These are phyloP conservation scores for Lupinus albus DNA, from an alignment of 306 rosid genomes.

Conservation along the genomic window DNA sequence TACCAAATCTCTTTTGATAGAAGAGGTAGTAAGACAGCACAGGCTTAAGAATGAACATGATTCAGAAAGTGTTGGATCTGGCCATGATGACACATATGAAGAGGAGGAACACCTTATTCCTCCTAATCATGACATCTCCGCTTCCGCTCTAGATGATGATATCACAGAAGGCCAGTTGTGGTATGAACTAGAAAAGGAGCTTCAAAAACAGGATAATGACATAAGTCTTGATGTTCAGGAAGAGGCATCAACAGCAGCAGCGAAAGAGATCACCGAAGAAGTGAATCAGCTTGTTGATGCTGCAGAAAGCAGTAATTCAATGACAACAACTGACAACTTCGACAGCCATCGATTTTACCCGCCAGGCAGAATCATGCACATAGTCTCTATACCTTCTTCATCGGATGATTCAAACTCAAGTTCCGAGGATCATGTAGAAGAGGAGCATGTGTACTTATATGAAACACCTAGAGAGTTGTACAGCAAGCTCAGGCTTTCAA, in stretches of 20 bases:
- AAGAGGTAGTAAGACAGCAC: conserved; percentile 40
- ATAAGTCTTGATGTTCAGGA: conserved; percentile 52
- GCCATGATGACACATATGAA: conserved; percentile 74
- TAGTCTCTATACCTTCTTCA: conserved; percentile 53
- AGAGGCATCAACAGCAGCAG: conserved; percentile 70
- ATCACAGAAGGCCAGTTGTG: conserved; percentile 81
- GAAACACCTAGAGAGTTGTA: conserved; percentile 87
- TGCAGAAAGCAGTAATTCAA: conserved; percentile 60
- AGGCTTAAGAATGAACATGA: conserved; percentile 48
- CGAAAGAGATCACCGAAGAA: conserved; percentile 69
- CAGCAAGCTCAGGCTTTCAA: conserved; percentile 91
- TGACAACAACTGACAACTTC: conserved; percentile 57
- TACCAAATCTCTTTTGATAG: conserved; percentile 43
- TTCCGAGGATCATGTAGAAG: conserved; percentile 47
- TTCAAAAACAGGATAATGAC: conserved; percentile 60
- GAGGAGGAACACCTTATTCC: conserved; percentile 71
- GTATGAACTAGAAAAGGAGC: conserved; percentile 88
- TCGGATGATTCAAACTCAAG: conserved; percentile 48
- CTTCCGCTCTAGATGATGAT: conserved; percentile 55
- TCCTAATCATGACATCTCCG: conserved; percentile 43
- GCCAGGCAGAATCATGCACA: conserved; percentile 92
- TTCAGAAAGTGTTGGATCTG: conserved; percentile 61
- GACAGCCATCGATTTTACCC: conserved; percentile 81
- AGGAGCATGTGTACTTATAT: conserved; percentile 67
- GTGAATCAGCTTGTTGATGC: conserved; percentile 67